A percentile compares a stretch with the other conserved stretches of the same genome.
Evolutionary conservation across 306 rosid genomes (phyloP).

Genomic region (Myrica gale): DNA sequence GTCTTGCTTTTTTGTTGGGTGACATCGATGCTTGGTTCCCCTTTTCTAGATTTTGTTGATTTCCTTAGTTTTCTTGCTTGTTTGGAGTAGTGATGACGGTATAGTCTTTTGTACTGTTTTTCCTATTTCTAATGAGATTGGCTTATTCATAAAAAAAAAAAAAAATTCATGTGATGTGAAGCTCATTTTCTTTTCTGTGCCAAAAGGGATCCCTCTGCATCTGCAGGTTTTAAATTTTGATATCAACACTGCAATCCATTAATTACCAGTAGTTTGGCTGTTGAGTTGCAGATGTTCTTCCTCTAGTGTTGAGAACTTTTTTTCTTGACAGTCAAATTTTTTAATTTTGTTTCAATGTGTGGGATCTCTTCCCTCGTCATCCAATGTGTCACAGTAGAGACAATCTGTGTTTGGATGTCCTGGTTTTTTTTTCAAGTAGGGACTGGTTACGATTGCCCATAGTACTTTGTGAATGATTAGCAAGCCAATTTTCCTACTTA

Average conservation of each 20-base stretch:
- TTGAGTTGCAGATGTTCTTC: neutral
- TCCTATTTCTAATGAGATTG: no score
- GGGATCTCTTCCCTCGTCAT: neutral
- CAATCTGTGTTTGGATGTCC: neutral
- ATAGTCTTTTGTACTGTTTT: no score
- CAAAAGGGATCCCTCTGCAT: neutral
- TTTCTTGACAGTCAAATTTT: neutral
- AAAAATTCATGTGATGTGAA: neutral
- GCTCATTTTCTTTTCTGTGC: neutral
- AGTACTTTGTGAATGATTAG: neutral
- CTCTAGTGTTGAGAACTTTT: neutral
- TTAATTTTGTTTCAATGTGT: neutral
- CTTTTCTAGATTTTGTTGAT: no score
- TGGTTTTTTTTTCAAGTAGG: neutral
- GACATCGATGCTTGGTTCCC: no score
- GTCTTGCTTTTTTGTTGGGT: no score
- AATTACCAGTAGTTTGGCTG: neutral
- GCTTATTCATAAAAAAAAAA: no score
- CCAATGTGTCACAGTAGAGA: neutral
- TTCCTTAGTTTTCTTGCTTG: no score
- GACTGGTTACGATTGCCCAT: neutral
- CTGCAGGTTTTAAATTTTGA: neutral
- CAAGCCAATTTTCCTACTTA: neutral
- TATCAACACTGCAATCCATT: neutral
- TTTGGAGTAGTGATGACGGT: no score